Conservation (phyloP, 2,329 filamentous ascomycete species). For the Arthroderma sp. region DNA sequence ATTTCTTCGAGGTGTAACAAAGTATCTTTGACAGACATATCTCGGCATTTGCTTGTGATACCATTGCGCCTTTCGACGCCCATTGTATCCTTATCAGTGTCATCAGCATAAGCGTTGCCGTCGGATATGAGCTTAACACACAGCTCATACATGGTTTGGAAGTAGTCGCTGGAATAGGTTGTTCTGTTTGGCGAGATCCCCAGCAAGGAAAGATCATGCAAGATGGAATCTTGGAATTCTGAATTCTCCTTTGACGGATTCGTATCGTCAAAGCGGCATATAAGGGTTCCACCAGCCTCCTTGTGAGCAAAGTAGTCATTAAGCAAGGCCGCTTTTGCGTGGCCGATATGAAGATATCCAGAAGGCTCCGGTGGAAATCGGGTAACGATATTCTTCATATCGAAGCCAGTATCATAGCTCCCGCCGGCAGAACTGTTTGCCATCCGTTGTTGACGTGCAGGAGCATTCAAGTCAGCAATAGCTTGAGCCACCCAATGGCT, state of each 20-base stretch:
- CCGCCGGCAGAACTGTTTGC: constrained; percentile 62
- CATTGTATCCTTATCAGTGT: constrained; percentile 74
- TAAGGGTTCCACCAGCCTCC: constrained; percentile 49
- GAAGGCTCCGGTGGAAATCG: constrained; percentile 91
- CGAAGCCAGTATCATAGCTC: constrained; percentile 78
- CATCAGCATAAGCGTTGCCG: constrained; percentile 74
- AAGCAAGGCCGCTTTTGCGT: constrained; percentile 20
- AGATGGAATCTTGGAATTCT: constrained; percentile 78
- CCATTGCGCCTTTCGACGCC: constrained; percentile 64
- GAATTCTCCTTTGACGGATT: constrained; percentile 89
- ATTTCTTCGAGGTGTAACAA: constrained; percentile 73
- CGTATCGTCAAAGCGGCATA: constrained; percentile 81
- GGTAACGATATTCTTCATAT: constrained; percentile 78
- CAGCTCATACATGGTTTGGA: constrained; percentile 70
- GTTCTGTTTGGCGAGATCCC: constrained; percentile 69
- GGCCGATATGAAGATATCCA: constrained; percentile 17
- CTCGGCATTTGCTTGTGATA: constrained; percentile 60
- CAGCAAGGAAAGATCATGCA: constrained; percentile 73
- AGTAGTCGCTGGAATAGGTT: constrained; percentile 81
- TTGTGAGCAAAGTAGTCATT: constrained; percentile 22
- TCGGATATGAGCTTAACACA: constrained; percentile 65
- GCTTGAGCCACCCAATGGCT: constrained; percentile 64
- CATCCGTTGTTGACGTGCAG: constrained; percentile 55
- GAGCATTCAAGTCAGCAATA: constrained; percentile 55
- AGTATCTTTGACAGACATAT: constrained; percentile 61